A percentile compares a stretch with the other conserved stretches of the same genome.
phyloP scores from a whole-genome alignment of 176 grass and related monocot species.

The Musa itinerans region DNA sequence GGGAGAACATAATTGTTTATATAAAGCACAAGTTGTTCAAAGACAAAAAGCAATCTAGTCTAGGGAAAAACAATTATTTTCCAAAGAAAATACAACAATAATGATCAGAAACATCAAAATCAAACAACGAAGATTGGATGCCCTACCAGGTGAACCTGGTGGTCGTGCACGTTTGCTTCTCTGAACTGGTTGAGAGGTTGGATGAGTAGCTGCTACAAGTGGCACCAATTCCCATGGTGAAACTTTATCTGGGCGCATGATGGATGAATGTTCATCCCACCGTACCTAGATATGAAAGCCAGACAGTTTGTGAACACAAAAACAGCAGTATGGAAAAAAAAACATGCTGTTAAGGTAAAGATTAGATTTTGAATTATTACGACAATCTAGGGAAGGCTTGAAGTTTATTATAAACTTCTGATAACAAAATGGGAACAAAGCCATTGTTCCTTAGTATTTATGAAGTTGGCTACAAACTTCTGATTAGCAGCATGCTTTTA shows the following conservation, averaged over 20 bases:
- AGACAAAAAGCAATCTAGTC: neutral
- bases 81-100: neutral
- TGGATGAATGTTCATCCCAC: constrained; percentile 90
- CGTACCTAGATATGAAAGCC: constrained; percentile 52
- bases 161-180: constrained; percentile 67
- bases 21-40: too few species aligned
- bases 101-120: constrained; percentile 21
- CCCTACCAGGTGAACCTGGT: constrained; percentile 34
- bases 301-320: neutral
- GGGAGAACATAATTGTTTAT: too few species aligned
- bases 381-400: too few species aligned
- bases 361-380: too few species aligned
- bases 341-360: too few species aligned
- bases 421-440: constrained; percentile 15
- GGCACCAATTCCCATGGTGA: constrained; percentile 92
- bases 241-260: constrained; percentile 60
- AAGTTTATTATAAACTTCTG: neutral
- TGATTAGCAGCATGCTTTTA: constrained; percentile 19
- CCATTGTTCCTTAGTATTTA: constrained; percentile 46
- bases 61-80: neutral
- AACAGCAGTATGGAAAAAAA: too few species aligned
- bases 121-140: constrained; percentile 37
- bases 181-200: constrained; percentile 38
- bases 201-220: constrained; percentile 40
- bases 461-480: constrained; percentile 29